phyloP scores from a whole-genome alignment of 208 protist genomes.

The Cochliopodium minus region DNA sequence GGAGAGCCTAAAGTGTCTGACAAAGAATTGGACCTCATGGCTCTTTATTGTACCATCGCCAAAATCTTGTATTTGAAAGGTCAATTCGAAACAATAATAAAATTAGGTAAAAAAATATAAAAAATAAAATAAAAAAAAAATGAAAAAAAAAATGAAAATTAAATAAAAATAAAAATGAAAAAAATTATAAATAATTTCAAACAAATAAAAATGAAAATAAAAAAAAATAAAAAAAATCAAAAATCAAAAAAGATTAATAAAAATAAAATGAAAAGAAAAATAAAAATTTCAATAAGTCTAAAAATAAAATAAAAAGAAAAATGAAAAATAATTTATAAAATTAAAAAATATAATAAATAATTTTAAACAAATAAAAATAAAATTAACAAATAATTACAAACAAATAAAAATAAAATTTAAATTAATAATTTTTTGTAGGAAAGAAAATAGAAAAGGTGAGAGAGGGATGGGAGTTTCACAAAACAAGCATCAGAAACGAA shows the following conservation, averaged over 20 bases:
- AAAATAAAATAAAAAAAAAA: slow-evolving; percentile 13
- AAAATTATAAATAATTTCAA: slow-evolving; percentile 9
- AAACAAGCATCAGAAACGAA: slow-evolving; percentile 7
- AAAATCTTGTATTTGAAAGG: slow-evolving; percentile 20
- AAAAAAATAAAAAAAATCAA: slow-evolving; percentile 12
- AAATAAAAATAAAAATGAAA: slow-evolving; percentile 14
- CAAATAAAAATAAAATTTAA: slow-evolving; percentile 5
- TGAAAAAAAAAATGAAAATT: slow-evolving; percentile 16
- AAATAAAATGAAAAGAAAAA: slow-evolving; percentile 14
- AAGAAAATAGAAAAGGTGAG: not conserved
- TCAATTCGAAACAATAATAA: slow-evolving; percentile 4
- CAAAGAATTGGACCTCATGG: slow-evolving; percentile 19
- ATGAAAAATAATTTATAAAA: slow-evolving; percentile 12
- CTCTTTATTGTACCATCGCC: slow-evolving; percentile 16
- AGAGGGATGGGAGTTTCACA: not conserved
- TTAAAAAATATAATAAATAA: slow-evolving; percentile 9
- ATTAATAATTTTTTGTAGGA: slow-evolving; percentile 1
- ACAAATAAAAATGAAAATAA: slow-evolving; percentile 18
- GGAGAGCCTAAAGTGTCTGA: too few relatives aligned
- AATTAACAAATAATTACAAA: slow-evolving; percentile 9
- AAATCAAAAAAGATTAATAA: slow-evolving; percentile 10
- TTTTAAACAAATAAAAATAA: slow-evolving; percentile 14
- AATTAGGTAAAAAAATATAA: slow-evolving; percentile 6
- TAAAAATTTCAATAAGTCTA: slow-evolving; percentile 12
- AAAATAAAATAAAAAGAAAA: slow-evolving; percentile 15